Base-by-base conservation (phyloP, 495 filamentous ascomycete species). In the Apodospora peruviana region DNA sequence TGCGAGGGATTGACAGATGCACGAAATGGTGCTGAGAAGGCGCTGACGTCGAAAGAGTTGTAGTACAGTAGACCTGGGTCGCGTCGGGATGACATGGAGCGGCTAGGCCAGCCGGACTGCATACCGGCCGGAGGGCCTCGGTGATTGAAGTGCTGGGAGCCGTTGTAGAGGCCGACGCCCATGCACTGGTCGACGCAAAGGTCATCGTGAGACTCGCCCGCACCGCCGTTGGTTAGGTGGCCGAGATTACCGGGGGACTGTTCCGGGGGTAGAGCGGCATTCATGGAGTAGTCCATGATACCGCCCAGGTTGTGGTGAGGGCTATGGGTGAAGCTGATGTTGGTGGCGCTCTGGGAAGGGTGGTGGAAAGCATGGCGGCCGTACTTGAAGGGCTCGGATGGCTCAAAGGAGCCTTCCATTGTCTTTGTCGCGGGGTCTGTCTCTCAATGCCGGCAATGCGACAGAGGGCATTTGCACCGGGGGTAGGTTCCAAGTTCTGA, bases 131-230 rank as follows among this genome's bases (percentile, higher is more conserved):
- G 36, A 24, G 40, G 45, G 19, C 61, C 52, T 2, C 64, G 54
- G 39, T 66, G 64, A 35, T 58, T 60, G 47, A 60, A 53, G 40
- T 57, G 53, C 39, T 61, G 53, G 35, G 56, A 65, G 52, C 61
- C 61, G 27, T 62, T 60, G 56, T 60, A 66, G 49, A 66, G 47
- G 18, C 61, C 64, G 39, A 66, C 55, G 21, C 55, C 58, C 37
- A 56, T 47, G 59, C 67, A 72, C 32, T 59, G 57, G 40, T 69
- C 66, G 23, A 70, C 40, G 35, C 69, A 72, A n/a, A 64, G 52
- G 47, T 72, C 69, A 43, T 72, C 69, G 54, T 72, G 69, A 25
- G 68, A 70, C 32, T 56, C 53, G 20, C 58, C 54, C 16, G 50
- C 45, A 45, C 19, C 34, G 16, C 21, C 43, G 24, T 36, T 45